phyloP scores from a whole-genome alignment of 306 rosid genomes.

The Cicer arietinum region DNA sequence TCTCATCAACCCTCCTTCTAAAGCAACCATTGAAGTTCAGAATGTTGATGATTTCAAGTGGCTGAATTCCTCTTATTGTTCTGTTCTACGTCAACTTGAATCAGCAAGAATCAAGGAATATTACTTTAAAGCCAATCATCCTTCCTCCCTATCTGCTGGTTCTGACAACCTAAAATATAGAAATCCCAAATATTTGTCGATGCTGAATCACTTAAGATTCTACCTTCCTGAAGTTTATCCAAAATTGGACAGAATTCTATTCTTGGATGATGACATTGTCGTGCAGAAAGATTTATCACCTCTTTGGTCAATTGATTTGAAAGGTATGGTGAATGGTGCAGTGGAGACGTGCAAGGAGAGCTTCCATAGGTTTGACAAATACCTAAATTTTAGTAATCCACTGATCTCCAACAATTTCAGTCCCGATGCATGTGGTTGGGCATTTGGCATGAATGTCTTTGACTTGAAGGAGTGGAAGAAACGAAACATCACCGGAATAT shows the following conservation, averaged over 20 bases:
- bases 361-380: slow-evolving; percentile 97
- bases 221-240: slow-evolving; percentile 96
- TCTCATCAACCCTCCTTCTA: slow-evolving; percentile 78
- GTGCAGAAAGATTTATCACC: slow-evolving; percentile 95
- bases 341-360: slow-evolving; percentile 99
- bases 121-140: slow-evolving; percentile 92
- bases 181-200: slow-evolving; percentile 92
- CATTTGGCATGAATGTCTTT: slow-evolving; percentile 94
- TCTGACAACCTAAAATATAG: slow-evolving; percentile 89
- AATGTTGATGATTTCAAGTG: slow-evolving; percentile 93
- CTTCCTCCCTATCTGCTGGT: slow-evolving; percentile 85
- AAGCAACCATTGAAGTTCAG: slow-evolving; percentile 79
- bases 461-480: slow-evolving; percentile 98
- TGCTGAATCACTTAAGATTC: slow-evolving; percentile 95
- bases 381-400: slow-evolving; percentile 91
- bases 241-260: slow-evolving; percentile 85
- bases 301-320: slow-evolving; percentile 85
- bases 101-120: slow-evolving; percentile 90
- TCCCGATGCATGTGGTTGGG: slow-evolving; percentile 99
- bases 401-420: slow-evolving; percentile 78
- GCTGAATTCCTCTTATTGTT: slow-evolving; percentile 96
- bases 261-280: slow-evolving; percentile 95
- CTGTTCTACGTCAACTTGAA: slow-evolving; percentile 95
- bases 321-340: slow-evolving; percentile 98
- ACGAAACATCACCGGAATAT: slow-evolving; percentile 84